Percentiles rank a stretch among this genome's conserved stretches.
These are phyloP conservation scores for Neurospora sp. DNA, from an alignment of 495 filamentous ascomycete genomes.

Conservation along the genomic window DNA sequence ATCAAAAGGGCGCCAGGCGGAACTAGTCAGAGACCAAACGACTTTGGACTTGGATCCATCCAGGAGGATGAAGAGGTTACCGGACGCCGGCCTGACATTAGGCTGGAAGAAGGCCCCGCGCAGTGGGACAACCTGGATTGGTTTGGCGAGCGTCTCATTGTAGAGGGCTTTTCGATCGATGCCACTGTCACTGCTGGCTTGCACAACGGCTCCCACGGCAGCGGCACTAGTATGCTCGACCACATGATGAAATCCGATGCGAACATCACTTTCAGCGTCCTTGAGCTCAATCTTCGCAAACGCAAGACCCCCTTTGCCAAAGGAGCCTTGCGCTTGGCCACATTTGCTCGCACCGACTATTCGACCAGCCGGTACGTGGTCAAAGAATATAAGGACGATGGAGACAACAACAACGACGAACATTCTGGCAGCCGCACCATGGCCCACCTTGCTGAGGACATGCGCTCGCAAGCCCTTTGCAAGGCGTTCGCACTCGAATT, in stretches of 20 bases:
- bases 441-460: conserved; percentile 23
- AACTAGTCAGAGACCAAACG: not conserved
- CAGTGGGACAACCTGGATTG: conserved; percentile 19
- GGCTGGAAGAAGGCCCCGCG: conserved; percentile 12
- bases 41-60: conserved; percentile 6
- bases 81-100: not conserved
- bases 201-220: too few species aligned
- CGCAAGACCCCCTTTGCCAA: conserved; percentile 23
- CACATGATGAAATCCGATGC: conserved; percentile 20
- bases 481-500: conserved; percentile 34
- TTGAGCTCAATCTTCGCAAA: conserved; percentile 17
- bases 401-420: not conserved
- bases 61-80: conserved; percentile 5
- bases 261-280: conserved; percentile 15
- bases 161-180: conserved; percentile 21
- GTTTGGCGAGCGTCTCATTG: conserved; percentile 17
- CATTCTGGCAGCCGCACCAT: not conserved
- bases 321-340: conserved; percentile 18
- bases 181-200: not conserved
- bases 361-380: conserved; percentile 21
- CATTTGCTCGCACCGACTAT: conserved; percentile 18
- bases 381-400: conserved; percentile 19
- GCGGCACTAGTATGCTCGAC: conserved; percentile 8
- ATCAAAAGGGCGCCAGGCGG: not conserved
- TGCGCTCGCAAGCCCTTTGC: conserved; percentile 25